Percentiles rank a stretch among this genome's conserved stretches.
Evolutionary conservation across 345 rosid genomes (phyloP).

Genomic region (Ceriops decandra): DNA sequence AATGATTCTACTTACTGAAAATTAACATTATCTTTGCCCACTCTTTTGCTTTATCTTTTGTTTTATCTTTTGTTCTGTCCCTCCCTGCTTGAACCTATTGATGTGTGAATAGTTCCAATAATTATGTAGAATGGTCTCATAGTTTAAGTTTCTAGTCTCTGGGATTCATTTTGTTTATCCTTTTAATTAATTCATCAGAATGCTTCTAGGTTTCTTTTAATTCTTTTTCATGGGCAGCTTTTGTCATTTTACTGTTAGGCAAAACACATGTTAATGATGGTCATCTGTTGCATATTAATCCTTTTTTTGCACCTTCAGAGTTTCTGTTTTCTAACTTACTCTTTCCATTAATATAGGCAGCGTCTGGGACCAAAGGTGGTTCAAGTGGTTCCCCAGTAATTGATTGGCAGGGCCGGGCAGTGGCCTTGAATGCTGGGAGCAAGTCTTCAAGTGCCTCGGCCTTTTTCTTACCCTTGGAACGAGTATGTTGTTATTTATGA

Average conservation of each 20-base stretch:
- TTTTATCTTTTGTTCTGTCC: not conserved
- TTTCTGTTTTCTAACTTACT: not conserved
- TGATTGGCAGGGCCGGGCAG: conserved; percentile 92
- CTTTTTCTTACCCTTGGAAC: conserved; percentile 79
- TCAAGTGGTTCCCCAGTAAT: conserved; percentile 99
- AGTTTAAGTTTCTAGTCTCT: not conserved
- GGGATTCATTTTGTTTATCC: not conserved
- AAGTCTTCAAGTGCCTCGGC: conserved; percentile 86
- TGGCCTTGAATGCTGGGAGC: conserved; percentile 97
- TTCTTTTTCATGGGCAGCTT: not conserved
- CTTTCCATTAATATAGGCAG: conserved; percentile 55
- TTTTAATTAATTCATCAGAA: not conserved
- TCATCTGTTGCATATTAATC: no score
- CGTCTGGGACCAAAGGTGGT: conserved; percentile 95
- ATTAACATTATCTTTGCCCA: not conserved
- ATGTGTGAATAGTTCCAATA: no score
- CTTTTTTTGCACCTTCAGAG: not conserved
- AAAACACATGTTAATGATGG: no score
- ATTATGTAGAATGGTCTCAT: no score
- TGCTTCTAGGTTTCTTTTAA: not conserved
- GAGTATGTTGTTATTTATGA: conserved; percentile 30
- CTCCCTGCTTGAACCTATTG: not conserved
- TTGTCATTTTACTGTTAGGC: not conserved
- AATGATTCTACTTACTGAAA: not conserved
- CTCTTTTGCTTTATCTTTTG: not conserved